Evolutionary conservation across 2,329 filamentous ascomycete genomes (phyloP).

Genomic region (Reticulascus tulasneorum): DNA sequence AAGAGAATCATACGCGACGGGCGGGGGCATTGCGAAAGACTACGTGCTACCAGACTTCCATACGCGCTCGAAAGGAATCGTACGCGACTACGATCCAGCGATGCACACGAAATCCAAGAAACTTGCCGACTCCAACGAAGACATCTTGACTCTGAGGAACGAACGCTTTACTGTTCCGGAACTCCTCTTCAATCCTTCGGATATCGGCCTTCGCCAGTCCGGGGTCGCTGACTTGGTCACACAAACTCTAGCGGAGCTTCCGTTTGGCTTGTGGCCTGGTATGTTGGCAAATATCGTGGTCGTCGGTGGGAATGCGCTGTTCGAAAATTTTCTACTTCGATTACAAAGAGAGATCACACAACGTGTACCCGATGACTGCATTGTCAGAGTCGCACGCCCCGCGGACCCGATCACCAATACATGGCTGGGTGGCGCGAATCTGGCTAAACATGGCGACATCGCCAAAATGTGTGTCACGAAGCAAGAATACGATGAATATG

Average conservation of each 20-base stretch:
- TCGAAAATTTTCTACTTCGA: constrained; percentile 77
- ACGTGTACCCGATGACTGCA: constrained; percentile 70
- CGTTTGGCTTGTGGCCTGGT: constrained; percentile 77
- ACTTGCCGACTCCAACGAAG: constrained; percentile 55
- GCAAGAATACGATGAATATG: constrained; percentile 86
- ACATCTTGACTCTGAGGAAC: constrained; percentile 82
- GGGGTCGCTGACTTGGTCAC: constrained; percentile 81
- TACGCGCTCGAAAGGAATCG: constrained; percentile 56
- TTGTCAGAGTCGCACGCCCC: constrained; percentile 68
- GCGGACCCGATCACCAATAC: constrained; percentile 73
- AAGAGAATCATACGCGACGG: constrained; percentile 43
- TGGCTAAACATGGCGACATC: constrained; percentile 68
- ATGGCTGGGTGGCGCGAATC: constrained; percentile 78
- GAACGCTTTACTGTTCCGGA: constrained; percentile 91
- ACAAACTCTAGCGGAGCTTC: constrained; percentile 70
- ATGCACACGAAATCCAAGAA: constrained; percentile 50
- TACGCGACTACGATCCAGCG: constrained; percentile 73
- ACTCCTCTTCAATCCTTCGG: constrained; percentile 78
- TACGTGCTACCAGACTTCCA: constrained; percentile 86
- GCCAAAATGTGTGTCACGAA: constrained; percentile 72
- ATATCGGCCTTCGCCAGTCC: constrained; percentile 79
- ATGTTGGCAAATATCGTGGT: constrained; percentile 84
- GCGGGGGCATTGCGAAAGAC: constrained; percentile 71
- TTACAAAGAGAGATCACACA: constrained; percentile 71
- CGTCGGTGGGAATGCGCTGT: constrained; percentile 78